Evolutionary conservation across 2,329 filamentous ascomycete species (phyloP), one percentile per base, ranked within the genome.

Genomic region (Stylonectria norvegica): DNA sequence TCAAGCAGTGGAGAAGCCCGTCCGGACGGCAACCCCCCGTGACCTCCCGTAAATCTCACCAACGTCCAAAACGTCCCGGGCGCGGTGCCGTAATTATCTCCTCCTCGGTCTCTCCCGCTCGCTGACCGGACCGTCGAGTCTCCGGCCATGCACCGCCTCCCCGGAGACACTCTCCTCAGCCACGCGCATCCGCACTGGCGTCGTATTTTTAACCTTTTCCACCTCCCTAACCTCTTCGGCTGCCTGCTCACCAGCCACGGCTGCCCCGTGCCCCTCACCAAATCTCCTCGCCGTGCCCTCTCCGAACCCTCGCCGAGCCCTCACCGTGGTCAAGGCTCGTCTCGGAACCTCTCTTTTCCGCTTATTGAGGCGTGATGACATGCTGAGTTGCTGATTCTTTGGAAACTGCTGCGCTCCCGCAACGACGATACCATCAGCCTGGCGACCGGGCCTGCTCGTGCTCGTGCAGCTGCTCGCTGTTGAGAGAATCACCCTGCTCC

Each of bases 271-370:
- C n/a, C n/a, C n/a, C n/a, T n/a, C n/a, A n/a, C n/a, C n/a, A n/a
- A n/a, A n/a, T n/a, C n/a, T n/a, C n/a, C n/a, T n/a, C n/a, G n/a
- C n/a, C n/a, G n/a, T n/a, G n/a, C n/a, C n/a, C n/a, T n/a, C n/a
- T n/a, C n/a, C n/a, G n/a, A n/a, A n/a, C n/a, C n/a, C n/a, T n/a
- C n/a, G n/a, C n/a, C n/a, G n/a, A n/a, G n/a, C n/a, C n/a, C n/a
- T n/a, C n/a, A n/a, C n/a, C n/a, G n/a, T n/a, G n/a, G n/a, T n/a
- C n/a, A n/a, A n/a, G n/a, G n/a, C 16, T n/a, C 30, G 30, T 32
- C 30, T 11, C 30, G 30, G 30, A 17, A 8, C 17, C 30, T 32
- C 30, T 32, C 30, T 32, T 32, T 32, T 32, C 30, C 30, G 30
- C 30, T 32, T 5, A 32, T n/a, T 32, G 15, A 9, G 14, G 14